Conservation (phyloP, 176 grass and related monocot species). For the Tillandsia leiboldiana region DNA sequence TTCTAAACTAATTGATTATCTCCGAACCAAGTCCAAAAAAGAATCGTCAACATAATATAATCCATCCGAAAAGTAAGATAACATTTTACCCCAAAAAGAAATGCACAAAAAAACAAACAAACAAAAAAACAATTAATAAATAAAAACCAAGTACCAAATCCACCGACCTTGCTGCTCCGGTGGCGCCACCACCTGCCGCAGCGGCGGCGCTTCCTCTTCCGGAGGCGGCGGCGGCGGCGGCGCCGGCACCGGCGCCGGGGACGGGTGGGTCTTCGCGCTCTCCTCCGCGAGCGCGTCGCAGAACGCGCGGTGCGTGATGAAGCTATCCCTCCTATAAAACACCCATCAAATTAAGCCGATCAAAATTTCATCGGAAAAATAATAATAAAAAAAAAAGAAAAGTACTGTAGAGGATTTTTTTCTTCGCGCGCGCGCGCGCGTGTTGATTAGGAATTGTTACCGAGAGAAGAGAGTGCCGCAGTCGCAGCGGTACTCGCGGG, state of each 20-base stretch:
- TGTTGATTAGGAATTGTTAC: conserved; percentile 6
- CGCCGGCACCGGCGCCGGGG: background rate
- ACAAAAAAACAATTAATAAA: too few relatives aligned
- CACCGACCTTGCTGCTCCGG: conserved; percentile 7
- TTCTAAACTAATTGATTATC: background rate
- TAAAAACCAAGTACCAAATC: background rate
- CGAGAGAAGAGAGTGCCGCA: conserved; percentile 86
- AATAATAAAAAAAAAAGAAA: background rate
- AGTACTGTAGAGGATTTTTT: too few relatives aligned
- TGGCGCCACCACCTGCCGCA: background rate
- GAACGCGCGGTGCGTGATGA: conserved; percentile 98
- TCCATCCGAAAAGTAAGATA: background rate
- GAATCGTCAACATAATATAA: background rate
- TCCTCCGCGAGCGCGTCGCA: conserved; percentile 94
- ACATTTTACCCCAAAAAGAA: background rate
- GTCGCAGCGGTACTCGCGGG: conserved; percentile 87
- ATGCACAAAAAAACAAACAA: background rate
- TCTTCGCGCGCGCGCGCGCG: too few relatives aligned
- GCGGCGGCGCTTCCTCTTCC: conserved; percentile 20
- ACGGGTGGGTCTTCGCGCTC: conserved; percentile 47
- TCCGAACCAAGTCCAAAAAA: background rate
- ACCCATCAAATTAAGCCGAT: background rate
- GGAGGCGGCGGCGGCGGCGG: background rate
- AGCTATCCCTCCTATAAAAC: conserved; percentile 77
- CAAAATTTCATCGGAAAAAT: background rate